These are phyloP conservation scores for Tylopilus sp. DNA, from an alignment of 768 basidiomycete genomes.

Conservation along the genomic window DNA sequence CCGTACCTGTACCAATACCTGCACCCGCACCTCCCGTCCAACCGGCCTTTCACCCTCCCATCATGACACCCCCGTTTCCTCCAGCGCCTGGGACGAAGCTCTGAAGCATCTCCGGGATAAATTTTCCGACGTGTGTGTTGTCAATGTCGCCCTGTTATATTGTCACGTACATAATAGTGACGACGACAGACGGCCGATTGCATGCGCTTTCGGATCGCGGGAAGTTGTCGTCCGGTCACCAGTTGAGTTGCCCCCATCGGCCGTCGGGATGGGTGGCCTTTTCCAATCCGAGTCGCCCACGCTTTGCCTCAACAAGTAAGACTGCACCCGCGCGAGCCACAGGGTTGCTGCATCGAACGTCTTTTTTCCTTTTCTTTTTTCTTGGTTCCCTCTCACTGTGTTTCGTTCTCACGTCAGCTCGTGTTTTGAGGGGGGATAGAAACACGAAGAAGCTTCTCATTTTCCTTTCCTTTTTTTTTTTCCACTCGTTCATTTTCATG, in stretches of 20 bases:
- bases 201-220: constrained; percentile 4
- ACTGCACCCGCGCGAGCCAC: too few species aligned
- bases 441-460: too few species aligned
- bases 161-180: constrained; percentile 22
- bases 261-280: neutral
- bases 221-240: constrained; percentile 5
- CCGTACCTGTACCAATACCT: constrained; percentile 21
- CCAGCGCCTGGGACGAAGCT: constrained; percentile 32
- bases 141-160: neutral
- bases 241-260: neutral
- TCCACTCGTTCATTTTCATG: too few species aligned
- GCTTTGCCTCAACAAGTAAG: neutral
- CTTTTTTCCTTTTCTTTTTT: constrained; percentile 7
- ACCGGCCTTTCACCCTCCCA: constrained; percentile 26
- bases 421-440: neutral
- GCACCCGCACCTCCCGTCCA: constrained; percentile 19
- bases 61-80: constrained; percentile 30
- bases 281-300: constrained; percentile 1
- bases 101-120: constrained; percentile 10
- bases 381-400: too few species aligned
- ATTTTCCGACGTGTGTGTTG: constrained; percentile 1
- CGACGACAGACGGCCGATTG: neutral
- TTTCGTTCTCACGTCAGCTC: constrained; percentile 19
- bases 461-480: too few species aligned
- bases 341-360: too few species aligned